phyloP scores from a whole-genome alignment of 2,329 filamentous ascomycete species.

The Sporothrix dimorphospora region DNA sequence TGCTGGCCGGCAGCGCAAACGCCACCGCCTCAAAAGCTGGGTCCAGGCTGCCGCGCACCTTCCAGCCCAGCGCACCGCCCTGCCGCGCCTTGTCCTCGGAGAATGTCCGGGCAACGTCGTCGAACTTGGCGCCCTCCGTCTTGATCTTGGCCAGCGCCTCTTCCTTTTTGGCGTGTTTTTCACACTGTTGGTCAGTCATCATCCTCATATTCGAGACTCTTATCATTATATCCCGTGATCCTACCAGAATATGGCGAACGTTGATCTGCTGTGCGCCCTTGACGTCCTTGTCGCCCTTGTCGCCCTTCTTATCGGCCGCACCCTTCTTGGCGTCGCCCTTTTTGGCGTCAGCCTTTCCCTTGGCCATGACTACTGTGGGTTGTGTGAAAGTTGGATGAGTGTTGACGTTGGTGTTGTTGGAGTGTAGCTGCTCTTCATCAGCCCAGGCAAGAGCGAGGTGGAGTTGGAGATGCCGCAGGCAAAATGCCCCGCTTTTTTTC shows the following conservation, averaged over 20 bases:
- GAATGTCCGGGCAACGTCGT: conserved; percentile 71
- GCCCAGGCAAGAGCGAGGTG: conserved; percentile 1
- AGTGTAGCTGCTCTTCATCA: neutral
- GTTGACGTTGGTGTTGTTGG: neutral
- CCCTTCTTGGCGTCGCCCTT: conserved; percentile 33
- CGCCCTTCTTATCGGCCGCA: conserved; percentile 25
- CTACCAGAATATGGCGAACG: conserved; percentile 70
- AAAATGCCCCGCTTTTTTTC: conserved; percentile 3
- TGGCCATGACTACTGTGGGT: conserved; percentile 30
- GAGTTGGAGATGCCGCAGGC: neutral
- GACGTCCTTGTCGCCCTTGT: conserved; percentile 29
- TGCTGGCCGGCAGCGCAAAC: conserved; percentile 68
- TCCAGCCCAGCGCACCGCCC: conserved; percentile 74
- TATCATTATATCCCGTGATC: conserved; percentile 24
- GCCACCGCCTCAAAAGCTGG: conserved; percentile 73
- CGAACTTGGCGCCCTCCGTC: conserved; percentile 67
- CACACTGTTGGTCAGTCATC: conserved; percentile 53
- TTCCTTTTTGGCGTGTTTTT: conserved; percentile 78
- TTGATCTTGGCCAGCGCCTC: conserved; percentile 71
- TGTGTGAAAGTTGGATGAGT: neutral
- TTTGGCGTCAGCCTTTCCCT: conserved; percentile 34
- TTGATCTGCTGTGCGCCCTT: conserved; percentile 56
- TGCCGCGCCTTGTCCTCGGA: conserved; percentile 77
- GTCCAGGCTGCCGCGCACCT: conserved; percentile 68
- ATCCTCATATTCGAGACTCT: too few relatives aligned